A percentile compares a stretch with the other conserved stretches of the same genome.
phyloP scores from a whole-genome alignment of 805 yeast species.

The Candida endomychidarum region DNA sequence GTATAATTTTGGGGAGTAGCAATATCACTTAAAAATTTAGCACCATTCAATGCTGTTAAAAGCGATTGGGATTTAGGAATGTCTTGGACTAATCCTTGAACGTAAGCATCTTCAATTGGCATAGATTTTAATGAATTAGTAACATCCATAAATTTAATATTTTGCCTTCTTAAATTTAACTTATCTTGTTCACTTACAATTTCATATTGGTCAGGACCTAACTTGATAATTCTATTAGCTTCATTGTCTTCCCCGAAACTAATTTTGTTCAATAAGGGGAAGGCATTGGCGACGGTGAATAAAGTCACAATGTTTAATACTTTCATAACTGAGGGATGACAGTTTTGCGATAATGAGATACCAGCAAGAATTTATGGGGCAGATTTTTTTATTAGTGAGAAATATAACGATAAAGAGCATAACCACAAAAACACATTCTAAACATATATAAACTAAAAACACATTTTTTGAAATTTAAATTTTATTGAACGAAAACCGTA shows the following conservation, averaged over 20 bases:
- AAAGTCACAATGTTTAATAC: background rate
- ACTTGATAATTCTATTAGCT: conserved; percentile 30
- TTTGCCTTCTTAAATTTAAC: conserved; percentile 36
- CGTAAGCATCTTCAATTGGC: conserved; percentile 31
- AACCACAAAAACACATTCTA: no score
- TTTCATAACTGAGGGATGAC: background rate
- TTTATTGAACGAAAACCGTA: no score
- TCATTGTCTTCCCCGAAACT: background rate
- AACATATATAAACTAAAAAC: no score
- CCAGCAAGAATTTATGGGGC: no score
- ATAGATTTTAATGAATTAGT: conserved; percentile 43
- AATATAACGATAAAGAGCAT: no score
- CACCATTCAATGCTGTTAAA: conserved; percentile 20
- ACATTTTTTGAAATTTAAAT: no score
- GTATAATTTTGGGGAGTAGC: conserved; percentile 28
- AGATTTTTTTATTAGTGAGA: no score
- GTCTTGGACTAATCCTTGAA: conserved; percentile 21
- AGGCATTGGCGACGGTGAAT: conserved; percentile 7
- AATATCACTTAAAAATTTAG: conserved; percentile 27
- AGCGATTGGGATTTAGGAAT: conserved; percentile 6
- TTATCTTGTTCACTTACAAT: conserved; percentile 39
- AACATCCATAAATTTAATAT: conserved; percentile 62
- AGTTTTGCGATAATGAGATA: no score
- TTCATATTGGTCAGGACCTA: conserved; percentile 31
- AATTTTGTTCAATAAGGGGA: conserved; percentile 12